Conservation (phyloP, 2,329 filamentous ascomycete species). For the Akanthomyces muscarius region DNA sequence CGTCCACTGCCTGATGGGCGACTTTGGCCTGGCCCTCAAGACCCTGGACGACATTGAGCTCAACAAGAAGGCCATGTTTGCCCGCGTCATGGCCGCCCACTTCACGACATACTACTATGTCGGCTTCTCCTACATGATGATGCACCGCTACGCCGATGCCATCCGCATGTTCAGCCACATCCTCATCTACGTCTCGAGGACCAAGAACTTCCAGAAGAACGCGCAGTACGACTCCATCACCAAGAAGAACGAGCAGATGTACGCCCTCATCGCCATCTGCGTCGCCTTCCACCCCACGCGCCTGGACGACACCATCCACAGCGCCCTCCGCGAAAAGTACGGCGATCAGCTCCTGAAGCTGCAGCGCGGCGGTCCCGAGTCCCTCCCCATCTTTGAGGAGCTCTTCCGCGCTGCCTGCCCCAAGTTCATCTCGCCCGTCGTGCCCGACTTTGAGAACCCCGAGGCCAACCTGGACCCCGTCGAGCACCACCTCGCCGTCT, state of each 20-base stretch:
- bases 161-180: slow-evolving; percentile 99
- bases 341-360: slow-evolving; percentile 96
- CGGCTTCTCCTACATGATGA: slow-evolving; percentile 99
- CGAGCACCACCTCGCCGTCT: slow-evolving; percentile 94
- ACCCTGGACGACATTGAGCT: slow-evolving; percentile 99
- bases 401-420: slow-evolving; percentile 97
- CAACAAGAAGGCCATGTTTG: slow-evolving; percentile 99
- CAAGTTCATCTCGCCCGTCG: slow-evolving; percentile 98
- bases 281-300: slow-evolving; percentile 96
- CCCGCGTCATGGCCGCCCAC: slow-evolving; percentile 97
- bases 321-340: slow-evolving; percentile 96
- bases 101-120: slow-evolving; percentile 99
- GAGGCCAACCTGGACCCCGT: slow-evolving; percentile 93
- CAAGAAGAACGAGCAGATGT: slow-evolving; percentile 99
- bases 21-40: slow-evolving; percentile 97
- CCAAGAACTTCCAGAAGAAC: slow-evolving; percentile 99
- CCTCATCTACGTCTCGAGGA: slow-evolving; percentile 95
- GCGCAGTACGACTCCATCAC: slow-evolving; percentile 96
- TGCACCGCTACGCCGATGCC: slow-evolving; percentile 97
- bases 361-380: slow-evolving; percentile 92
- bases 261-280: slow-evolving; percentile 96
- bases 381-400: slow-evolving; percentile 95
- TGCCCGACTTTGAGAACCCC: slow-evolving; percentile 96
- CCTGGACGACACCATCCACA: slow-evolving; percentile 98
- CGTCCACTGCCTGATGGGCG: slow-evolving; percentile 92